Conservation (phyloP, 73 alveolate species). For the Paramecium biaurelia region DNA sequence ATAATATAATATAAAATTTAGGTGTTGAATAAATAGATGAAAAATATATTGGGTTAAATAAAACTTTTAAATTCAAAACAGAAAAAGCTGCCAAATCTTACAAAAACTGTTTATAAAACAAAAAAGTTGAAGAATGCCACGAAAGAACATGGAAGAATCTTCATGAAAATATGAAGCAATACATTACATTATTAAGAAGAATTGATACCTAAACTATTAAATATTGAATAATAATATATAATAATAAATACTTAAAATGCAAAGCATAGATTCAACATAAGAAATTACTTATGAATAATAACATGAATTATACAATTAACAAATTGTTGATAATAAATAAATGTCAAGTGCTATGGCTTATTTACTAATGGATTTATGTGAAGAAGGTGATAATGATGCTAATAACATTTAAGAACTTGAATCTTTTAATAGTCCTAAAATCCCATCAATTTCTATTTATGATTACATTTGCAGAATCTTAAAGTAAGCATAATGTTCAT, state of each 20-base stretch:
- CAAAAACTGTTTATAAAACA: not conserved
- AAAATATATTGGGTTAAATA: not conserved
- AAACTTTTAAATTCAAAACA: not conserved
- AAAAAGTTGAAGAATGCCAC: not conserved
- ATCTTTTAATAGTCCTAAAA: slow-evolving; percentile 39
- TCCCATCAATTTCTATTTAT: slow-evolving; percentile 65
- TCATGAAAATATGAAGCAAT: not conserved
- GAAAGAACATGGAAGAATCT: not conserved
- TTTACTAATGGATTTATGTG: slow-evolving; percentile 38
- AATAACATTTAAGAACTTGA: slow-evolving; percentile 23
- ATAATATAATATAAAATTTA: not conserved
- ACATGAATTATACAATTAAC: not conserved
- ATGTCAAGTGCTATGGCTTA: slow-evolving; percentile 28
- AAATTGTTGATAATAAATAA: not conserved
- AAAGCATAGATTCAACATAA: not conserved
- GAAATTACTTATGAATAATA: not conserved
- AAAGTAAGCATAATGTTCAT: slow-evolving; percentile 68
- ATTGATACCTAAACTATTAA: not conserved
- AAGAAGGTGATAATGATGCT: slow-evolving; percentile 41
- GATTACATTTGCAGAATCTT: slow-evolving; percentile 63
- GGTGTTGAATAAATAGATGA: not conserved
- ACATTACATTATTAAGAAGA: not conserved
- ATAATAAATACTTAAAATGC: not conserved
- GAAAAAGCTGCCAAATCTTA: not conserved
- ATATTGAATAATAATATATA: not conserved